These are phyloP conservation scores for Nemania bipapillata DNA, from an alignment of 2,329 filamentous ascomycete species.

Conservation along the genomic window DNA sequence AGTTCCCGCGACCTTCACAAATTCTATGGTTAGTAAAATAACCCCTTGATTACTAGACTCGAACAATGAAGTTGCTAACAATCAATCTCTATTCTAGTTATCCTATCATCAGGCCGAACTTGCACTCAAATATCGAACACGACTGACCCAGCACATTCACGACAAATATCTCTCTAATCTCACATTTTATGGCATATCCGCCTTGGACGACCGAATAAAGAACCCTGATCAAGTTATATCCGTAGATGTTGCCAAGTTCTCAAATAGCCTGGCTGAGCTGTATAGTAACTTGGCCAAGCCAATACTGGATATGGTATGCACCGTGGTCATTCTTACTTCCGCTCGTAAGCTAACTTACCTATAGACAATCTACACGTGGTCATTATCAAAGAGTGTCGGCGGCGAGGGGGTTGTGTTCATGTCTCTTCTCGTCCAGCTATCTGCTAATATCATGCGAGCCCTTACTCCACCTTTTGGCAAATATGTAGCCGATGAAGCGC, in stretches of 20 bases:
- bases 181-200: constrained; percentile 96
- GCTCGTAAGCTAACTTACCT: constrained; percentile 43
- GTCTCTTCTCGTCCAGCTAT: constrained; percentile 91
- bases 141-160: constrained; percentile 93
- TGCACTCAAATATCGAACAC: constrained; percentile 89
- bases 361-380: constrained; percentile 89
- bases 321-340: not conserved
- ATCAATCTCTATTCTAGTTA: constrained; percentile 63
- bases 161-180: constrained; percentile 96
- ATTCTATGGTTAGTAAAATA: constrained; percentile 84
- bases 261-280: constrained; percentile 90
- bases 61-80: constrained; percentile 1
- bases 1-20: constrained; percentile 95
- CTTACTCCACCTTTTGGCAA: constrained; percentile 96
- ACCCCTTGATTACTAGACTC: not conserved
- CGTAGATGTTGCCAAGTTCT: constrained; percentile 95
- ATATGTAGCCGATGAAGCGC: constrained; percentile 95
- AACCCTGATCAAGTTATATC: constrained; percentile 98
- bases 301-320: constrained; percentile 82
- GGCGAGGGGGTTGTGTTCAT: constrained; percentile 96
- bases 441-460: constrained; percentile 90
- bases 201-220: constrained; percentile 96
- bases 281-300: constrained; percentile 98
- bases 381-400: constrained; percentile 91
- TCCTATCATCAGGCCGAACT: constrained; percentile 97